phyloP scores from a whole-genome alignment of 139 green algal species.

The Volvox reticuliferus region DNA sequence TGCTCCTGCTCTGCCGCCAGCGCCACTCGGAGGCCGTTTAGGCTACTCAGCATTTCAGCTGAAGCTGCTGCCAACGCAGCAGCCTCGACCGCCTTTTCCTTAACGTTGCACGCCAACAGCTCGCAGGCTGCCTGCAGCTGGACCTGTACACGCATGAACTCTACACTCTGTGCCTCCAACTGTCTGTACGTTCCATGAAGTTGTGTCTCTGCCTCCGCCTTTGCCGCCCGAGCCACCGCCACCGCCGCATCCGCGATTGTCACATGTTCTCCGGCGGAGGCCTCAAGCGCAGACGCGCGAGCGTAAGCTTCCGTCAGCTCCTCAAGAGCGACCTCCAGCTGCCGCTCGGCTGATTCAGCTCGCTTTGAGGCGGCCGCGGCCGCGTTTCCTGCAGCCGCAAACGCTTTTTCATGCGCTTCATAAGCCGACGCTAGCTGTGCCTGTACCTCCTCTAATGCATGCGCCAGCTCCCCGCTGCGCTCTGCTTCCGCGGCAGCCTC shows the following conservation, averaged over 20 bases:
- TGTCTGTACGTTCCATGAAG: neutral
- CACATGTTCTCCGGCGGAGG: neutral
- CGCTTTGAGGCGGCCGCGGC: neutral
- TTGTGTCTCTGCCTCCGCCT: neutral
- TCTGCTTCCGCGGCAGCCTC: constrained; percentile 8
- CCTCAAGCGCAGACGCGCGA: neutral
- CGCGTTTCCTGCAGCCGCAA: neutral
- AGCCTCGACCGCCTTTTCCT: neutral
- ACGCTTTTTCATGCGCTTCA: constrained; percentile 3
- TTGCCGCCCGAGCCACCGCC: neutral
- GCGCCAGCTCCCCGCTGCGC: constrained; percentile 1
- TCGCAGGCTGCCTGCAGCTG: neutral
- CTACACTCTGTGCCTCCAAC: neutral
- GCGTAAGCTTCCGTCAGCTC: constrained; percentile 10
- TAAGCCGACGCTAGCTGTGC: constrained; percentile 25
- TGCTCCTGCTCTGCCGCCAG: neutral
- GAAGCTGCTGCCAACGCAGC: neutral
- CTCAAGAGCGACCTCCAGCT: neutral
- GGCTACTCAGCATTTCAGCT: neutral
- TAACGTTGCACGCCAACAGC: neutral
- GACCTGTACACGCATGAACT: neutral
- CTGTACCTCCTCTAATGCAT: constrained; percentile 12
- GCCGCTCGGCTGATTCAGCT: neutral
- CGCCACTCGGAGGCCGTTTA: neutral
- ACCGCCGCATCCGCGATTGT: neutral